These are phyloP conservation scores for Auxenochlorella pyrenoidosa DNA, from an alignment of 139 green algal species.

Conservation along the genomic window DNA sequence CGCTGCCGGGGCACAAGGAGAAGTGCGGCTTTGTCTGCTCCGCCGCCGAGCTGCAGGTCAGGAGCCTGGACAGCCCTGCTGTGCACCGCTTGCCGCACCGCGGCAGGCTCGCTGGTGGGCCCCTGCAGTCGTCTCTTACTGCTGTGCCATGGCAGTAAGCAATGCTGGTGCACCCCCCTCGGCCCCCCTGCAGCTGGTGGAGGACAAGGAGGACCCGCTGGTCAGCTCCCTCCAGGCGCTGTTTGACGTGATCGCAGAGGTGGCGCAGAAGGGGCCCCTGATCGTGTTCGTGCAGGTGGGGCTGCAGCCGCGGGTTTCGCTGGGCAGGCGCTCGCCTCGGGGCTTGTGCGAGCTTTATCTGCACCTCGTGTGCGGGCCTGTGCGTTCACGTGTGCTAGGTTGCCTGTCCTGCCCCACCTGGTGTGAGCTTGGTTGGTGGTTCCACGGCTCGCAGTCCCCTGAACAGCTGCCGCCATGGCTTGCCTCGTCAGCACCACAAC, in stretches of 20 bases:
- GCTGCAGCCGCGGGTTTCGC: no score
- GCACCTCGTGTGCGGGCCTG: no score
- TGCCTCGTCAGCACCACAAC: neutral
- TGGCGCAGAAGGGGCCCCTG: slow-evolving; percentile 13
- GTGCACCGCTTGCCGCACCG: no score
- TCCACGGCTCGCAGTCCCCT: neutral
- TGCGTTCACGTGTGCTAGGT: neutral
- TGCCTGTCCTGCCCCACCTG: neutral
- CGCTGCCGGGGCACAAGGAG: neutral
- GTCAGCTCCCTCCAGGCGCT: slow-evolving; percentile 33
- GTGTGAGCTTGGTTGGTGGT: neutral
- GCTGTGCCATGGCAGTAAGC: no score
- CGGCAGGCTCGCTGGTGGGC: no score
- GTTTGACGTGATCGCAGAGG: slow-evolving; percentile 35
- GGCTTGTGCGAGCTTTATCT: no score
- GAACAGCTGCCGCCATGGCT: neutral
- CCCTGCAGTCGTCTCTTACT: no score
- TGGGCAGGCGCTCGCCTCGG: neutral
- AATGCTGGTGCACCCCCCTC: no score
- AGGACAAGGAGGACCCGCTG: slow-evolving; percentile 37
- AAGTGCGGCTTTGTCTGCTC: slow-evolving; percentile 22
- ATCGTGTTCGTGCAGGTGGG: slow-evolving; percentile 41
- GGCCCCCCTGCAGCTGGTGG: neutral
- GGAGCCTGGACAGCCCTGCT: neutral
- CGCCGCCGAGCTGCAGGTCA: neutral